These are phyloP conservation scores for Leccinum olivaceopallidum DNA, from an alignment of 768 basidiomycete genomes.

Conservation along the genomic window DNA sequence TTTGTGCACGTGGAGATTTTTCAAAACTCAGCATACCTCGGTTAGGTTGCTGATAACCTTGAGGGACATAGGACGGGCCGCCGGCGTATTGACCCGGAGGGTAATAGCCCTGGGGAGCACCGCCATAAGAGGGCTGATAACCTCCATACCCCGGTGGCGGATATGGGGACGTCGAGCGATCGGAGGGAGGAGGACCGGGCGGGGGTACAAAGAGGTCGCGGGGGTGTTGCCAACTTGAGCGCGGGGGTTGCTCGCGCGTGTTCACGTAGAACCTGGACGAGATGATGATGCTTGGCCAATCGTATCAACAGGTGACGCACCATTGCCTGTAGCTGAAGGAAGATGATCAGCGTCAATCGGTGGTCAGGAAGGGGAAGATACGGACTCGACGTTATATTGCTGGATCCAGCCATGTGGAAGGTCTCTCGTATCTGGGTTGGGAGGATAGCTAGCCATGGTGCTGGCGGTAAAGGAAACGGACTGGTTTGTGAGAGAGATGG, in stretches of 20 bases:
- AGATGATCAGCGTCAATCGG: constrained; percentile 27
- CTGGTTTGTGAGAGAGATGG: constrained; percentile 25
- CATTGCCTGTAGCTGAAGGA: constrained; percentile 60
- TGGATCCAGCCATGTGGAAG: constrained; percentile 69
- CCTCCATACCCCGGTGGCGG: constrained; percentile 21
- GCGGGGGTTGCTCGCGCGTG: constrained; percentile 58
- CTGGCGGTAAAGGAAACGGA: constrained; percentile 16
- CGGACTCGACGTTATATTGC: constrained; percentile 69
- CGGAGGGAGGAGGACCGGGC: constrained; percentile 46
- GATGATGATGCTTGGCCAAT: not conserved
- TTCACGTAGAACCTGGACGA: constrained; percentile 70
- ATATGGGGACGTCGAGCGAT: constrained; percentile 35
- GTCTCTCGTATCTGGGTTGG: constrained; percentile 55
- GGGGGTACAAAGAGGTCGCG: constrained; percentile 48
- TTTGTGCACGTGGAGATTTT: not conserved
- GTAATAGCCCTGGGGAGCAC: constrained; percentile 15
- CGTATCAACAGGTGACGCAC: constrained; percentile 37
- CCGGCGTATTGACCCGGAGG: constrained; percentile 2
- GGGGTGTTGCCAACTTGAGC: constrained; percentile 72
- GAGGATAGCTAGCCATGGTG: constrained; percentile 45
- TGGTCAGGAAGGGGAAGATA: constrained; percentile 16
- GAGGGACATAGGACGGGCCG: not conserved
- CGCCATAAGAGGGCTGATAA: constrained; percentile 17
- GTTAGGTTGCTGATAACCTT: not conserved
- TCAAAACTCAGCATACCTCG: constrained; percentile 20